These are phyloP conservation scores for Schizochytrium sp. DNA, from an alignment of 108 stramenopile genomes.

Conservation along the genomic window DNA sequence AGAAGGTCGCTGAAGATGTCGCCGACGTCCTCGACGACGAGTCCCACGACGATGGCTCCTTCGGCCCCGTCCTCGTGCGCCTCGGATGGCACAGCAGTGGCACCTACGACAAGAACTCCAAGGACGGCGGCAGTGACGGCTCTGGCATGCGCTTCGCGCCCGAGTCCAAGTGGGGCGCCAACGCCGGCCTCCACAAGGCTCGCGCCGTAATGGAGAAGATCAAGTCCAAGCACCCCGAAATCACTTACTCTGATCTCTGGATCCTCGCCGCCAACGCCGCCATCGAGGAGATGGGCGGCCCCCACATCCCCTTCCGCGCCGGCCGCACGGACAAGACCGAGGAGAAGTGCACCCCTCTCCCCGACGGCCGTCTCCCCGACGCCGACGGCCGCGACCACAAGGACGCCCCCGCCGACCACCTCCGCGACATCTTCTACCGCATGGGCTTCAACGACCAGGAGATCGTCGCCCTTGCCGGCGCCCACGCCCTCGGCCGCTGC, in stretches of 20 bases:
- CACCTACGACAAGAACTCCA: conserved; percentile 56
- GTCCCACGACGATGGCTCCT: conserved; percentile 47
- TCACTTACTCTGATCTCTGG: conserved; percentile 87
- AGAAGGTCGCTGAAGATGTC: conserved; percentile 34
- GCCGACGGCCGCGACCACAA: conserved; percentile 72
- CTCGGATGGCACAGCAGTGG: conserved; percentile 94
- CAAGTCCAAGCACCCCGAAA: conserved; percentile 72
- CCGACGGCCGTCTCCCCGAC: conserved; percentile 74
- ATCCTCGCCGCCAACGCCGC: conserved; percentile 71
- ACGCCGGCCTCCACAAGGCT: conserved; percentile 74
- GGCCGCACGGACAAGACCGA: conserved; percentile 60
- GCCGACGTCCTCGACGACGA: conserved; percentile 40
- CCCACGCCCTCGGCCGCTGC: conserved; percentile 87
- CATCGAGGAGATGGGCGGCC: conserved; percentile 63
- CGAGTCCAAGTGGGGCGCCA: conserved; percentile 71
- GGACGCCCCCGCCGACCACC: conserved; percentile 60
- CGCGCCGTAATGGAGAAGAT: conserved; percentile 68
- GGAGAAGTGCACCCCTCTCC: conserved; percentile 54
- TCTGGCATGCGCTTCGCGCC: conserved; percentile 85
- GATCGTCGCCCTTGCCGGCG: conserved; percentile 88
- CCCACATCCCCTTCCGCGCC: conserved; percentile 62
- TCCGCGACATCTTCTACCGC: conserved; percentile 85
- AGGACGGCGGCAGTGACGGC: conserved; percentile 77
- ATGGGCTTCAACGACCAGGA: conserved; percentile 88
- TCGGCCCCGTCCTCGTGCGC: conserved; percentile 72